Conservation (phyloP, 164 flowering plant species). For the Tinospora cordifolia region DNA sequence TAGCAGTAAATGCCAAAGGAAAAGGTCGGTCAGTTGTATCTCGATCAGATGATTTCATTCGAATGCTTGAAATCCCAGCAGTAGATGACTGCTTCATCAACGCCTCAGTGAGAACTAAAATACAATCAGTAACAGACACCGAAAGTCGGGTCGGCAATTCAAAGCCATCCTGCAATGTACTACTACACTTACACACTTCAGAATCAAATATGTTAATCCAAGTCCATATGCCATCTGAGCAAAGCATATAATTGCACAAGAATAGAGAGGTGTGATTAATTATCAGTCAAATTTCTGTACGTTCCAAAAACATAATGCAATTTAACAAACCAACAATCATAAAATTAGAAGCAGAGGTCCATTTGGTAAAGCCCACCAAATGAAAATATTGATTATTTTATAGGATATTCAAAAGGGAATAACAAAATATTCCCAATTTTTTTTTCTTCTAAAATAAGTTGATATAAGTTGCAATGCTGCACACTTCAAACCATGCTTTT, state of each 20-base stretch:
- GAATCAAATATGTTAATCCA: background rate
- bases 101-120: conserved; percentile 47
- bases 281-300: background rate
- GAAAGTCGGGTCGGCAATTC: conserved; percentile 88
- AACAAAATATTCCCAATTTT: no score
- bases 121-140: conserved; percentile 74
- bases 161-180: conserved; percentile 58
- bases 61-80: conserved; percentile 22
- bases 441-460: background rate
- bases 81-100: conserved; percentile 25
- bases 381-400: no score
- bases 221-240: background rate
- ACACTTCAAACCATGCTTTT: no score
- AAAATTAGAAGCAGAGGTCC: background rate
- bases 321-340: background rate
- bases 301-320: background rate
- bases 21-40: conserved; percentile 16
- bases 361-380: background rate
- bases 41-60: conserved; percentile 18
- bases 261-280: background rate
- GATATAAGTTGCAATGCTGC: no score
- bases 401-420: no score
- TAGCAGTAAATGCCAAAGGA: conserved; percentile 17
- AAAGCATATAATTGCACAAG: background rate
- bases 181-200: conserved; percentile 16